These are phyloP conservation scores for Fusarium luffae DNA, from an alignment of 2,329 filamentous ascomycete genomes.

Conservation along the genomic window DNA sequence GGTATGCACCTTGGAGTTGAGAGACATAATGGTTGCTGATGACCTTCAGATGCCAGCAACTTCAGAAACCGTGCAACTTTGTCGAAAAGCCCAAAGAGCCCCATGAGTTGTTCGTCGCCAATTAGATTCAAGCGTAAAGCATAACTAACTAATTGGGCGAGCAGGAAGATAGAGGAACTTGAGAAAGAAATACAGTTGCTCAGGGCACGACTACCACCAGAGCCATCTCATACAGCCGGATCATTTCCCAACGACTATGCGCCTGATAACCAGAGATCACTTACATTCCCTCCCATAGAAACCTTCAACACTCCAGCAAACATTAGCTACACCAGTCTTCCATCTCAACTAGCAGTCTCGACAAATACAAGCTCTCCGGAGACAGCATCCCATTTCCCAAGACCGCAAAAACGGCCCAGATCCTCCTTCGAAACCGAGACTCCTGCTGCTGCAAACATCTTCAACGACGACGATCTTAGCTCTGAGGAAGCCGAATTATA, in stretches of 20 bases:
- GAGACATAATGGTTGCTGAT: not conserved
- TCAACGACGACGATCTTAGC: not conserved
- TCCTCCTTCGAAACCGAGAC: constrained; percentile 12
- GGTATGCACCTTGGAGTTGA: not conserved
- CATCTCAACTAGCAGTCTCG: not conserved
- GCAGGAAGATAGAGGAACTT: constrained; percentile 14
- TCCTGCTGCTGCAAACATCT: not conserved
- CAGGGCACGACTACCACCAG: not conserved
- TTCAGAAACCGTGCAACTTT: constrained; percentile 13
- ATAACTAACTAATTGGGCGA: rapidly evolving
- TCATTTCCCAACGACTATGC: not conserved
- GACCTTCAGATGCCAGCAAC: not conserved
- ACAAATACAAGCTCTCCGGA: constrained; percentile 2
- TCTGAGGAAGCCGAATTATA: constrained; percentile 3
- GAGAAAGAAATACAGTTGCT: constrained; percentile 12
- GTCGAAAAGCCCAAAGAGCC: constrained; percentile 5
- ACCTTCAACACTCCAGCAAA: rapidly evolving
- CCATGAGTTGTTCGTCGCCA: constrained; percentile 2
- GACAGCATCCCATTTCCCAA: rapidly evolving
- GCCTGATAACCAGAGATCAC: rapidly evolving
- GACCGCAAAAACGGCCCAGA: not conserved
- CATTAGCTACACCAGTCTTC: not conserved
- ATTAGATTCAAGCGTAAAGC: rapidly evolving
- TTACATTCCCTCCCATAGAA: not conserved
- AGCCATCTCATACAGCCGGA: rapidly evolving